phyloP scores from a whole-genome alignment of 768 basidiomycete species.

The Phylloporus arenicola region DNA sequence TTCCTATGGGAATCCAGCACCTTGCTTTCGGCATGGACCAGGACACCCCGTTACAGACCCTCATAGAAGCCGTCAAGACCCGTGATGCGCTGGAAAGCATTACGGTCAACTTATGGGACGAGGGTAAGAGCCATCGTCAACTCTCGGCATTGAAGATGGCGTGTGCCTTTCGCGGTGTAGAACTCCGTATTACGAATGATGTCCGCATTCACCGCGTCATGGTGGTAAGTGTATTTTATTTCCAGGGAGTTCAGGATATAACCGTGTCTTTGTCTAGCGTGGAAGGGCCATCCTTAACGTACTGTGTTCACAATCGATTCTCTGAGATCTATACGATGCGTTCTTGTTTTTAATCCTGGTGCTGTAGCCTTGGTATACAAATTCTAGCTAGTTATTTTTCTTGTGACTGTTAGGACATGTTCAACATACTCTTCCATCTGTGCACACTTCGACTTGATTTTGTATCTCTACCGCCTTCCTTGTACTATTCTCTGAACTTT shows the following conservation, averaged over 20 bases:
- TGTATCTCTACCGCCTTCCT: neutral
- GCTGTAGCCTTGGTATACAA: constrained; percentile 15
- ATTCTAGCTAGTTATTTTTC: neutral
- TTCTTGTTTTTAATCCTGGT: constrained; percentile 8
- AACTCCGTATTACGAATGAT: constrained; percentile 46
- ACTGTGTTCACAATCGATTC: constrained; percentile 16
- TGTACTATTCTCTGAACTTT: neutral
- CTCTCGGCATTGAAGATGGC: constrained; percentile 54
- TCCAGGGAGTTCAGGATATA: constrained; percentile 10
- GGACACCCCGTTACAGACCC: constrained; percentile 48
- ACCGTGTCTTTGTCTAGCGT: constrained; percentile 16
- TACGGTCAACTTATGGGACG: constrained; percentile 51
- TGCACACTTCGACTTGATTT: neutral
- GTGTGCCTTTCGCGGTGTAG: constrained; percentile 59
- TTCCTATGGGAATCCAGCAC: constrained; percentile 48
- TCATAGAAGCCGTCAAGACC: constrained; percentile 50
- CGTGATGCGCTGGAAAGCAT: constrained; percentile 41
- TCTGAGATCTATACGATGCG: neutral
- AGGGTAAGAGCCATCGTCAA: constrained; percentile 45
- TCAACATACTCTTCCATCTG: neutral
- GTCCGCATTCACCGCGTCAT: constrained; percentile 48
- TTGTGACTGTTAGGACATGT: neutral
- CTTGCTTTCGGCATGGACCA: constrained; percentile 58
- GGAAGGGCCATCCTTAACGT: constrained; percentile 10
- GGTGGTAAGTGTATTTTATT: constrained; percentile 36